Evolutionary conservation across 2,329 filamentous ascomycete species (phyloP).

Genomic region (Aureobasidium zeae): DNA sequence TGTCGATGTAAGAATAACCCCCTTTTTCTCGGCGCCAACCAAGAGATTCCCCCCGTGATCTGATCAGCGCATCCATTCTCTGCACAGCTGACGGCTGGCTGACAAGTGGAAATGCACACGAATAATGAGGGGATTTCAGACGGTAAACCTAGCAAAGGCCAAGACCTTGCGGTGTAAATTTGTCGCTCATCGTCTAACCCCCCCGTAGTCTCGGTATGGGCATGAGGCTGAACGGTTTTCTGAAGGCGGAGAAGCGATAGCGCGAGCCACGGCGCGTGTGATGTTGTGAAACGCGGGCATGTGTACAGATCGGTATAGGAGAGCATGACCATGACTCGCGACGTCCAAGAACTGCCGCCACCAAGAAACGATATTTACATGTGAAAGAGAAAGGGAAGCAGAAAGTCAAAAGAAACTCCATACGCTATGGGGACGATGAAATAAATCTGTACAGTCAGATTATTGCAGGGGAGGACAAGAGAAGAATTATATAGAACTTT

Average conservation of each 20-base stretch:
- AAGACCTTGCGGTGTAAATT: slow-evolving; percentile 1
- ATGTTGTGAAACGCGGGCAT: not conserved
- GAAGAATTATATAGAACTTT: slow-evolving; percentile 1
- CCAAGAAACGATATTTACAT: not conserved
- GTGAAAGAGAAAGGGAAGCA: not conserved
- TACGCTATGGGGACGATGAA: slow-evolving; percentile 8
- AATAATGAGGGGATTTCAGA: no score
- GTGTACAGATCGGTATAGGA: not conserved
- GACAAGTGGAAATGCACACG: no score
- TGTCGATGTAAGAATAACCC: no score
- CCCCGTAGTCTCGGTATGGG: no score
- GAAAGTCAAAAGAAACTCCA: not conserved
- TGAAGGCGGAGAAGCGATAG: not conserved
- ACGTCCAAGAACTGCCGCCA: no score
- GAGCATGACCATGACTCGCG: not conserved
- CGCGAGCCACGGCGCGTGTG: slow-evolving; percentile 4
- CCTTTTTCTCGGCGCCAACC: no score
- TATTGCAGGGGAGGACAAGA: not conserved
- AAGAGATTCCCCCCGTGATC: no score
- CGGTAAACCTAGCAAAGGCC: no score
- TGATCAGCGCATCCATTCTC: no score
- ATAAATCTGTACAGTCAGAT: not conserved
- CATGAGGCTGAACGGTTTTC: no score
- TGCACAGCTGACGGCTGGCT: no score
- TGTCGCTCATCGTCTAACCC: no score